Evolutionary conservation across 768 basidiomycete genomes (phyloP).

Genomic region (Chiua virens): DNA sequence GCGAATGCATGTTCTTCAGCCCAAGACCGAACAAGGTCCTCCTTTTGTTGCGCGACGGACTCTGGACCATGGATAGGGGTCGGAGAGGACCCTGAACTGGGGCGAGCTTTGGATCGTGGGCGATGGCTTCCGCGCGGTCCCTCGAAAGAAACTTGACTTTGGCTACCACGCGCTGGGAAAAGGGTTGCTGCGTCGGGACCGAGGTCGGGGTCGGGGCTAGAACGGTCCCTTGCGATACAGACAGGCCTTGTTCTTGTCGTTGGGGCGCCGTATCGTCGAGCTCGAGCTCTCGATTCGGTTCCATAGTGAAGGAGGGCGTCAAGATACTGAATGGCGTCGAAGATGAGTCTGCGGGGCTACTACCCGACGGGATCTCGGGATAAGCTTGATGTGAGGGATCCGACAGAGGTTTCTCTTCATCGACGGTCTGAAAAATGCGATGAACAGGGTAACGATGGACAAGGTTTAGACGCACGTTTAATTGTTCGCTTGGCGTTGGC

Average conservation of each 20-base stretch:
- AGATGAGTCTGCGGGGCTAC: slow-evolving; percentile 15
- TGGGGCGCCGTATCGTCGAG: not conserved
- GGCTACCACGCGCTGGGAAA: slow-evolving; percentile 11
- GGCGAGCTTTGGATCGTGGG: slow-evolving; percentile 31
- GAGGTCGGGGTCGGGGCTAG: not conserved
- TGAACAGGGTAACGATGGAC: not conserved
- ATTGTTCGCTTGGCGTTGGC: not conserved
- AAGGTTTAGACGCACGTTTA: slow-evolving; percentile 12
- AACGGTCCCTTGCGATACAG: not conserved
- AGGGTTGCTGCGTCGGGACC: not conserved
- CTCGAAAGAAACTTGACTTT: slow-evolving; percentile 21
- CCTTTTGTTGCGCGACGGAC: slow-evolving; percentile 17
- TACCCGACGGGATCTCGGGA: slow-evolving; percentile 1
- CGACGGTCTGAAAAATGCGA: slow-evolving; percentile 7
- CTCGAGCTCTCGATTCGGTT: not conserved
- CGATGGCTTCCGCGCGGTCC: slow-evolving; percentile 27
- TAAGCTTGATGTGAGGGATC: slow-evolving; percentile 3
- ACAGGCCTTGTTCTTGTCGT: not conserved
- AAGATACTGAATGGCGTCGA: slow-evolving; percentile 11
- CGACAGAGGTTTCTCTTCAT: slow-evolving; percentile 18
- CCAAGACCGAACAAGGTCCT: slow-evolving; percentile 23
- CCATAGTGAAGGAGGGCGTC: slow-evolving; percentile 15
- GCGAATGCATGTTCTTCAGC: not conserved
- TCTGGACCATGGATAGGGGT: slow-evolving; percentile 25
- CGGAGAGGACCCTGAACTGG: slow-evolving; percentile 33